Base-by-base conservation (phyloP, 164 flowering plant genomes). In the Dillenia suffruticosa region DNA sequence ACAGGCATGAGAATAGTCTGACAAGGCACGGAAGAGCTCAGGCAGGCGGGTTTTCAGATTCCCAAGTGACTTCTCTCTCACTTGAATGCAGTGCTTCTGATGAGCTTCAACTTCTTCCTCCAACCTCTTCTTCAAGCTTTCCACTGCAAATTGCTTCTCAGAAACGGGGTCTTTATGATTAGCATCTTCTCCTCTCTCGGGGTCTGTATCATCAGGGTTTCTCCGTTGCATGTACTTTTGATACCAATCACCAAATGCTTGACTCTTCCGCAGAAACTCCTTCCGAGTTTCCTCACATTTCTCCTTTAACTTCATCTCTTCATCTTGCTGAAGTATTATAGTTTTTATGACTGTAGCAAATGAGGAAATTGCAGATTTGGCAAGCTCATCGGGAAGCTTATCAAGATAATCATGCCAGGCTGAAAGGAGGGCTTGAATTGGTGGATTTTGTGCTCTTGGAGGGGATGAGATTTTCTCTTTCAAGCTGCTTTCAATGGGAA, bases 401-500 rank as follows among this genome's bases (percentile, higher is more conserved):
- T 81, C 95, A 14, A 92, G 84, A 56, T 51, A 58, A 58, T 88
- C 96, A 54, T 78, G 73, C 98, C 98, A 92, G 0, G 77, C 64
- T 15, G 58, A 78, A 32, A 92, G 76, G 47, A 92, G 92, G 49
- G 74, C 53, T 59, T 84, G 85, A 66, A 92, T 88, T 0, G 93
- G 89, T 5, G 93, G 93, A 46, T 66, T 68, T 52, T 63, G 76
- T 58, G 46, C 65, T 57, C 81, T 68, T 12, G 87, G 85, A 3
- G 98, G 96, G 13, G 96, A 88, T 7, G 92, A 81, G 44, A 84
- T 70, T 63, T 81, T 87, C 68, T 89, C 95, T 66, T 77, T 89
- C 45, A 89, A 62, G 77, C 79, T 83, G 82, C 89, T 86, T 62
- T 90, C 98, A 12, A 88, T 88, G 9, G 98, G 98, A 61, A 90